Evolutionary conservation across 2,329 filamentous ascomycete genomes (phyloP).

Genomic region (Cladosporium halotolerans): DNA sequence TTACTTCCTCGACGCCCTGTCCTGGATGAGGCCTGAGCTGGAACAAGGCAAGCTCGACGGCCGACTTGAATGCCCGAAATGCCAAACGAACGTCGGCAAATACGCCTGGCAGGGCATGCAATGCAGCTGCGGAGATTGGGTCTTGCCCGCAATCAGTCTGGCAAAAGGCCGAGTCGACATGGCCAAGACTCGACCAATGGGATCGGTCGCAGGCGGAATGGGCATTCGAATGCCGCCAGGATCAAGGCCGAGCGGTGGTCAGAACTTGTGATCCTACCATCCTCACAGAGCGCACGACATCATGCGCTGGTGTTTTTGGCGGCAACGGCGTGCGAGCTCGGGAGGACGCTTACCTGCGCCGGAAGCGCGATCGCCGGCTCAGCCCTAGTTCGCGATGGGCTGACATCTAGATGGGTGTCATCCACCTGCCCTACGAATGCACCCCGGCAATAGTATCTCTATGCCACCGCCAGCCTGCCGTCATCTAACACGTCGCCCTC

Average conservation of each 20-base stretch:
- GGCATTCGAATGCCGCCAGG: constrained; percentile 31
- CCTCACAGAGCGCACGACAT: background rate
- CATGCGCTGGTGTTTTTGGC: background rate
- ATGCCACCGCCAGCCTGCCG: too few species aligned
- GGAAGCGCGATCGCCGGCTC: background rate
- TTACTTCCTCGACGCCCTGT: constrained; percentile 83
- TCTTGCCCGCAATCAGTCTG: constrained; percentile 83
- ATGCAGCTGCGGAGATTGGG: constrained; percentile 86
- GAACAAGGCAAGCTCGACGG: constrained; percentile 78
- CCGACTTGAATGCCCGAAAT: constrained; percentile 78
- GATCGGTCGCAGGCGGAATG: constrained; percentile 17
- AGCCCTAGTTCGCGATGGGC: background rate
- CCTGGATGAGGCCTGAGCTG: constrained; percentile 89
- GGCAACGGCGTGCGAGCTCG: background rate
- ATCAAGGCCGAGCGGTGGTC: background rate
- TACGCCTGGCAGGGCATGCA: constrained; percentile 95
- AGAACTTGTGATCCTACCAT: constrained; percentile 3
- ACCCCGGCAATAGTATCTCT: too few species aligned
- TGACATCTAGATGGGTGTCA: background rate
- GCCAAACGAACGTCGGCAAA: constrained; percentile 76
- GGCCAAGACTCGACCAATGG: constrained; percentile 29
- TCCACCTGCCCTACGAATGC: too few species aligned
- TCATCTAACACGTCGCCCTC: background rate
- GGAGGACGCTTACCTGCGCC: constrained; percentile 4
- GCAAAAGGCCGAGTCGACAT: constrained; percentile 79